Evolutionary conservation across 2,329 filamentous ascomycete species (phyloP), one percentile per base, ranked within the genome.

Genomic region (Coniochaeta hoffmannii): DNA sequence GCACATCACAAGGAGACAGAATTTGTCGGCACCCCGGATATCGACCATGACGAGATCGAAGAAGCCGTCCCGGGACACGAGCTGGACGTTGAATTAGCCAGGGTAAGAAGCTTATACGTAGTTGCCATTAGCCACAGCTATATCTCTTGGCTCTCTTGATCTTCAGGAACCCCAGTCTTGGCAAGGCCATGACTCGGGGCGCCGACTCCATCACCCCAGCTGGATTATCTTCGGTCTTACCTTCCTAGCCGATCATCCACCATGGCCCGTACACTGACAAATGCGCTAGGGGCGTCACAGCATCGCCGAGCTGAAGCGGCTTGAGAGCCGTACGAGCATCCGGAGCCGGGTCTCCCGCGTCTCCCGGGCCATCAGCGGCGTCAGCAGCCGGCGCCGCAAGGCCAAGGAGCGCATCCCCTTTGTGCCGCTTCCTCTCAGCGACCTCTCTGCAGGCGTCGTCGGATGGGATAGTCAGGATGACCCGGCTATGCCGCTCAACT

Each of bases 401-500:
- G 9, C 41, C 10, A 57, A 60, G 35, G 68, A 70, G 11, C 66
- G 65, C 31, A 63, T 76, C 4, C 62, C 65, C 6, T 68, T 66
- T 1, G 64, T 66, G 1, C 61, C 67, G 1, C 65, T 77, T n/a
- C 81, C 80, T 0, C 59, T 76, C 28, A 76, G 73, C 17, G 73
- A 85, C 59, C 74, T 85, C 19, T 72, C 72, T 54, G 69, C 67
- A 1, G 77, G 76, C n/a, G 63, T 85, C 56, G 77, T 85, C 17
- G 82, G 81, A 34, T 85, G 82, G 82, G 81, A 85, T 3, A 66
- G 73, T 35, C 78, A 81, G 62, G 74, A 79, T 54, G 82, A 86
- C 63, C 80, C 80, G 0, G 68, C 70, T 2, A 80, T 81, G 68
- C 82, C 82, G 1, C 73, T 82, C 61, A 85, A 86, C 66, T 85